Evolutionary conservation across 1,284 basidiomycete genomes (phyloP).

Genomic region (Cryptococcus sp.): DNA sequence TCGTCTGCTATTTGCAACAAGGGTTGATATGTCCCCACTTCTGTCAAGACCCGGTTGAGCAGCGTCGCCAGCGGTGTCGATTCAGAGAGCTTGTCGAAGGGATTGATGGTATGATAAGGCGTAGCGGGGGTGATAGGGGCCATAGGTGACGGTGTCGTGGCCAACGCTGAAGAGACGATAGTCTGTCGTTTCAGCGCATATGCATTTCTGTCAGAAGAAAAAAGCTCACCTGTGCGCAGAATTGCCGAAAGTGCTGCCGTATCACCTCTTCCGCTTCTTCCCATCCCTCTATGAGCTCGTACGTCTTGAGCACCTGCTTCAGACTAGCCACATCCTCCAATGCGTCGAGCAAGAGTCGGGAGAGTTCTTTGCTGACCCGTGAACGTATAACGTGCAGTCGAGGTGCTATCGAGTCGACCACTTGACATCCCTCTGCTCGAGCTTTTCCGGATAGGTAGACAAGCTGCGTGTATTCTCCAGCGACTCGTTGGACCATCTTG

Average conservation of each 20-base stretch:
- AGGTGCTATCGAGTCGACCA: slow-evolving; percentile 70
- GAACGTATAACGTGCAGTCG: slow-evolving; percentile 72
- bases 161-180: slow-evolving; percentile 25
- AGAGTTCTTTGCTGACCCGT: slow-evolving; percentile 74
- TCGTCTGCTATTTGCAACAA: slow-evolving; percentile 71
- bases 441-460: slow-evolving; percentile 83
- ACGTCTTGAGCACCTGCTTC: slow-evolving; percentile 73
- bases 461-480: slow-evolving; percentile 86
- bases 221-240: slow-evolving; percentile 63
- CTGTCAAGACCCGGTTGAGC: slow-evolving; percentile 77
- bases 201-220: no score
- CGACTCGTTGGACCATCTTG: slow-evolving; percentile 78
- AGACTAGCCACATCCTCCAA: slow-evolving; percentile 47
- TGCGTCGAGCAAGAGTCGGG: slow-evolving; percentile 64
- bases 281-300: slow-evolving; percentile 74
- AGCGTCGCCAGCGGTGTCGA: slow-evolving; percentile 55
- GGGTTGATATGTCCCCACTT: slow-evolving; percentile 62
- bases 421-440: slow-evolving; percentile 63
- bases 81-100: slow-evolving; percentile 15
- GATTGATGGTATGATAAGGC: slow-evolving; percentile 14
- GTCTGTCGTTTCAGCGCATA: slow-evolving; percentile 15
- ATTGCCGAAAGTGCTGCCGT: slow-evolving; percentile 61
- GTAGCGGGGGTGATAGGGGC: slow-evolving; percentile 34
- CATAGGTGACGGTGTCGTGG: slow-evolving; percentile 15
- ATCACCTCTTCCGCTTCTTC: slow-evolving; percentile 79